These are phyloP conservation scores for Moesziomyces globuligerus DNA, from an alignment of 1,284 basidiomycete genomes.

Conservation along the genomic window DNA sequence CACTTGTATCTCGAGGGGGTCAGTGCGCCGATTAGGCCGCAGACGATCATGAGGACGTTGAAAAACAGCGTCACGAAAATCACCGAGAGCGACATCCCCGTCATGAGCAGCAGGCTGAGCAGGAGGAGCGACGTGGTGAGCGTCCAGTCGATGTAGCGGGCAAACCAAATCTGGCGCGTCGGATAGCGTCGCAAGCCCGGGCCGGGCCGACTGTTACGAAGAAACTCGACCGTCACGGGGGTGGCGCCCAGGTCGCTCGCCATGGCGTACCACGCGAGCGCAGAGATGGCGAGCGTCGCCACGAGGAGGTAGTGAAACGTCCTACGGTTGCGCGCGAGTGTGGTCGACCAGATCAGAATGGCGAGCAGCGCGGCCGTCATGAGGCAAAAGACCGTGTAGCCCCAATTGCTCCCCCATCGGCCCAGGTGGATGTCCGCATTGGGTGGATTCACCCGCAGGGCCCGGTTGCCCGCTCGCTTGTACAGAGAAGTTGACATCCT, in stretches of 20 bases:
- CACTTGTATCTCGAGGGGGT: conserved; percentile 72
- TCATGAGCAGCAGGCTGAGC: conserved; percentile 71
- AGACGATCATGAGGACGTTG: conserved; percentile 70
- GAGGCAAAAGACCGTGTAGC: conserved; percentile 66
- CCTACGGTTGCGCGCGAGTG: conserved; percentile 67
- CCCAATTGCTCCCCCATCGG: conserved; percentile 70
- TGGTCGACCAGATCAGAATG: conserved; percentile 44
- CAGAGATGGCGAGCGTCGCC: conserved; percentile 62
- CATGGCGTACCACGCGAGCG: conserved; percentile 71
- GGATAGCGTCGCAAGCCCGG: conserved; percentile 31
- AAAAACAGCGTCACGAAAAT: conserved; percentile 73
- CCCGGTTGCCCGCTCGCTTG: conserved; percentile 31
- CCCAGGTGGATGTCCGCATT: conserved; percentile 52
- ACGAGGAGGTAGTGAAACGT: conserved; percentile 70
- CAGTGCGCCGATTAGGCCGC: conserved; percentile 72
- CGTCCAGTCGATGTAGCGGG: conserved; percentile 59
- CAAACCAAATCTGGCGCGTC: conserved; percentile 73
- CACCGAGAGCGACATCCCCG: conserved; percentile 72
- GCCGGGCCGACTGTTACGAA: conserved; percentile 53
- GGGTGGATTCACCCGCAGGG: conserved; percentile 43
- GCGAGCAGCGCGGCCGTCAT: conserved; percentile 60
- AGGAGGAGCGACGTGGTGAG: conserved; percentile 73
- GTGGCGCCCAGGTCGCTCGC: conserved; percentile 74
- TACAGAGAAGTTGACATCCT: not conserved
- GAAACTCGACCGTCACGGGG: conserved; percentile 71